Conservation (phyloP, 176 grass and related monocot genomes). For the Carex scoparia region DNA sequence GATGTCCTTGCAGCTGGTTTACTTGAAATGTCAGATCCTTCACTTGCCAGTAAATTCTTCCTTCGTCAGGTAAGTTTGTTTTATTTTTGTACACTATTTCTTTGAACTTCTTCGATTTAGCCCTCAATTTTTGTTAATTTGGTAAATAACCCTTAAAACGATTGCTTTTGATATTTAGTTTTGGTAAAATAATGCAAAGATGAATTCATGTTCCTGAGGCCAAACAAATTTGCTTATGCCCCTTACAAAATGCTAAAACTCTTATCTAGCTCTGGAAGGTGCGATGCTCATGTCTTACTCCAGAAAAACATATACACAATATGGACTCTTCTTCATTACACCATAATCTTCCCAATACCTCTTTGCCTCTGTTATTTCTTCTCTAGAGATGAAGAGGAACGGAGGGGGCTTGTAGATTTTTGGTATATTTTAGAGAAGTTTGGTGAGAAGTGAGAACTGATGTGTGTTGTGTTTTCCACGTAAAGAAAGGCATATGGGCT, state of each 20-base stretch:
- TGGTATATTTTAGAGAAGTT: neutral
- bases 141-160: neutral
- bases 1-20: constrained; percentile 96
- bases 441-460: neutral
- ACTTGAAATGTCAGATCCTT: constrained; percentile 83
- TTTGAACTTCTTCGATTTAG: constrained; percentile 14
- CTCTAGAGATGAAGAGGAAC: neutral
- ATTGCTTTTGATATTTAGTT: neutral
- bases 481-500: constrained; percentile 9
- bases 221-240: neutral
- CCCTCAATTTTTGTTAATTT: neutral
- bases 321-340: neutral
- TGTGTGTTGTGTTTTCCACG: neutral
- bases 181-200: neutral
- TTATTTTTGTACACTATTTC: neutral
- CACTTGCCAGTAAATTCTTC: constrained; percentile 92
- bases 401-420: neutral
- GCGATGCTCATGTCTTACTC: neutral
- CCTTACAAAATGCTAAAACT: neutral
- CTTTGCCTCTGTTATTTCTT: neutral
- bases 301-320: neutral
- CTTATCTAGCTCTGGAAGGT: neutral
- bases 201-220: neutral
- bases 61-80: constrained; percentile 62
- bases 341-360: neutral